phyloP scores from a whole-genome alignment of 2,329 filamentous ascomycete species.

The Fusarium subglutinans region DNA sequence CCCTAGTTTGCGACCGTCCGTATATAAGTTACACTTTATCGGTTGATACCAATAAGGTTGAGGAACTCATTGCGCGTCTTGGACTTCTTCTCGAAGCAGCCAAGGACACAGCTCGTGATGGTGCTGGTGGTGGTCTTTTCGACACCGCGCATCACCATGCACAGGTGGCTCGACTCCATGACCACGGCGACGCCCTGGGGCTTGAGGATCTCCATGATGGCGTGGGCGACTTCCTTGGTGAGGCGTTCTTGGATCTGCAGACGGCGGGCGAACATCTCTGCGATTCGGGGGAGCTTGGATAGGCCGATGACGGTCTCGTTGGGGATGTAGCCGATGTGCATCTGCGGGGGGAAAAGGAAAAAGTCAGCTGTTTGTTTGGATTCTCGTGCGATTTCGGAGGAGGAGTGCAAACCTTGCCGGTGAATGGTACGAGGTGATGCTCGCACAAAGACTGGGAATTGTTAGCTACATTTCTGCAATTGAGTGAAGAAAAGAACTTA shows the following conservation, averaged over 20 bases:
- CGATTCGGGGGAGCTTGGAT: constrained; percentile 93
- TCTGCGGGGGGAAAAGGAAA: constrained; percentile 60
- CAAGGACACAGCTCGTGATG: constrained; percentile 97
- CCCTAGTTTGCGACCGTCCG: background rate
- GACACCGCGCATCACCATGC: constrained; percentile 99
- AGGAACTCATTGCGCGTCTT: constrained; percentile 97
- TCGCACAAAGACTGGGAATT: constrained; percentile 80
- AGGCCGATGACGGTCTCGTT: constrained; percentile 90
- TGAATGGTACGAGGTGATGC: constrained; percentile 97
- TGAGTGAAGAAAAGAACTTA: background rate
- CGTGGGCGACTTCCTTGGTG: constrained; percentile 94
- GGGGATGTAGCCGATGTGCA: constrained; percentile 99
- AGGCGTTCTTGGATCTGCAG: constrained; percentile 96
- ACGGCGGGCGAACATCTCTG: constrained; percentile 94
- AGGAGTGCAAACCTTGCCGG: constrained; percentile 75
- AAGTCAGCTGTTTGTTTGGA: constrained; percentile 1
- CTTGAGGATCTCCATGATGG: constrained; percentile 90
- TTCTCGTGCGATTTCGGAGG: background rate
- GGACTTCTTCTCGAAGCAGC: constrained; percentile 89
- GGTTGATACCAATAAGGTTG: constrained; percentile 75
- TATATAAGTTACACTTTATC: background rate
- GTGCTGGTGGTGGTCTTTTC: constrained; percentile 88
- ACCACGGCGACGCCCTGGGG: constrained; percentile 96
- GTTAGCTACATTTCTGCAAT: background rate
- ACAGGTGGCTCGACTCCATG: constrained; percentile 95